Evolutionary conservation across 2,329 filamentous ascomycete species (phyloP).

Genomic region (Tolypocladium cylindrosporum): DNA sequence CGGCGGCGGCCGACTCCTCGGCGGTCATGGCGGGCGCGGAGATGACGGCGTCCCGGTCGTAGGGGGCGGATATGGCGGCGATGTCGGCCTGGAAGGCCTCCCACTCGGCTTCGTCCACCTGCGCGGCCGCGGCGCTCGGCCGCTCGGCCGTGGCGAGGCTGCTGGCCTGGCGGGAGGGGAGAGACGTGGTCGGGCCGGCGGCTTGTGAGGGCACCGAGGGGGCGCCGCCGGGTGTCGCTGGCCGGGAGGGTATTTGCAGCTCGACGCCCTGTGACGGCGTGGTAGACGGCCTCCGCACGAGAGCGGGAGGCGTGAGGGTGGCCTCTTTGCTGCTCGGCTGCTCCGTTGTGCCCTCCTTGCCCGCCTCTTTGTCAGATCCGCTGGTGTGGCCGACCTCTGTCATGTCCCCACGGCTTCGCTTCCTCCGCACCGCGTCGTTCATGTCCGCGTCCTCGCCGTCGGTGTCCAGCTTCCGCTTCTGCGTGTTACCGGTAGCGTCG

Average conservation of each 20-base stretch:
- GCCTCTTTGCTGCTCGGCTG: slow-evolving; percentile 8
- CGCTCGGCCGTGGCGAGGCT: slow-evolving; percentile 9
- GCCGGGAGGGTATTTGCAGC: slow-evolving; percentile 53
- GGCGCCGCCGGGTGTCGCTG: slow-evolving; percentile 32
- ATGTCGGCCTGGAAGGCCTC: slow-evolving; percentile 81
- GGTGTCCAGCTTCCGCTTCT: slow-evolving; percentile 23
- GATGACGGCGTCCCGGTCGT: slow-evolving; percentile 46
- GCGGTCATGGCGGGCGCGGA: slow-evolving; percentile 58
- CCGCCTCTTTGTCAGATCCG: background rate
- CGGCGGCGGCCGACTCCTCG: slow-evolving; percentile 45
- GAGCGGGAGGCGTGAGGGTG: slow-evolving; percentile 27
- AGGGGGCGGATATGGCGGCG: slow-evolving; percentile 32
- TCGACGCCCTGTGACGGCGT: slow-evolving; percentile 47
- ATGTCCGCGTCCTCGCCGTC: slow-evolving; percentile 24
- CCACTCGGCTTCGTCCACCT: slow-evolving; percentile 68
- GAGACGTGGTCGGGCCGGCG: slow-evolving; percentile 13
- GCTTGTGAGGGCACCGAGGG: slow-evolving; percentile 3
- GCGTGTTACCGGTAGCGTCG: slow-evolving; percentile 2
- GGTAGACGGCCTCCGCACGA: slow-evolving; percentile 37
- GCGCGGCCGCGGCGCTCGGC: slow-evolving; percentile 8
- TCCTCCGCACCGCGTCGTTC: slow-evolving; percentile 27
- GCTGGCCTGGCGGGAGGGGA: slow-evolving; percentile 18
- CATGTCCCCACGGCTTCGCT: slow-evolving; percentile 34
- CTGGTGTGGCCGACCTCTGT: slow-evolving; percentile 1
- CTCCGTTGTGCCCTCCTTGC: slow-evolving; percentile 5